Evolutionary conservation across 2,329 filamentous ascomycete species (phyloP).

Genomic region (Blastomyces silverae): DNA sequence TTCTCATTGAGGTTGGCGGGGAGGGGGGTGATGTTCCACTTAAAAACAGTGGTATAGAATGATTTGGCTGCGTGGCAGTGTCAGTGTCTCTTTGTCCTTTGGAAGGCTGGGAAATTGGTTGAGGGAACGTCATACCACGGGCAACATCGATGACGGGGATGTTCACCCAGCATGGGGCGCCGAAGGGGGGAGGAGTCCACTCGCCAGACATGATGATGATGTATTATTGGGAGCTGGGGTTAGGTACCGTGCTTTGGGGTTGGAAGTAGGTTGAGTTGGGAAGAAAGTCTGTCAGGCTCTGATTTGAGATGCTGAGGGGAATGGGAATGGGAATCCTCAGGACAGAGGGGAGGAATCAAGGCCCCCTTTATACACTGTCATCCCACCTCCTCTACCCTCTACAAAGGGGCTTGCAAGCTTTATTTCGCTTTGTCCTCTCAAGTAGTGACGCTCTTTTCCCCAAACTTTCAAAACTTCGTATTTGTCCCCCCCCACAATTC

Average conservation of each 20-base stretch:
- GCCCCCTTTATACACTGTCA: not conserved
- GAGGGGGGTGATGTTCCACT: constrained; percentile 22
- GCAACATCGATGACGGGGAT: constrained; percentile 22
- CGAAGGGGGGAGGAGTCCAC: constrained; percentile 23
- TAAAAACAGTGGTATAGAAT: constrained; percentile 25
- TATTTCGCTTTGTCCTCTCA: not conserved
- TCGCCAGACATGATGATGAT: constrained; percentile 3
- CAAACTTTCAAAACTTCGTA: not conserved
- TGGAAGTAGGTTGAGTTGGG: not conserved
- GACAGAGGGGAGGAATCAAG: not conserved
- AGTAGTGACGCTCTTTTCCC: not conserved
- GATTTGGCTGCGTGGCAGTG: constrained; percentile 19
- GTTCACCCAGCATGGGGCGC: constrained; percentile 25
- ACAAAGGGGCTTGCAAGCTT: not conserved
- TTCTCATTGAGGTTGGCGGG: constrained; percentile 17
- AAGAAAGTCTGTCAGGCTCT: not conserved
- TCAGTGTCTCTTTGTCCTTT: not conserved
- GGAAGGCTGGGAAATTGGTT: not conserved
- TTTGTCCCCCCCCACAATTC: not conserved
- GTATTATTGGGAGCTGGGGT: not conserved
- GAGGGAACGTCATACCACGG: constrained; percentile 19
- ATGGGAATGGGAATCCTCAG: not conserved
- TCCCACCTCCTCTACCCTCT: not conserved
- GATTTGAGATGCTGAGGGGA: not conserved
- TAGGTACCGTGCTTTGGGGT: not conserved